Conservation (phyloP, 208 protist genomes). For the Trichomonas vaginalis region DNA sequence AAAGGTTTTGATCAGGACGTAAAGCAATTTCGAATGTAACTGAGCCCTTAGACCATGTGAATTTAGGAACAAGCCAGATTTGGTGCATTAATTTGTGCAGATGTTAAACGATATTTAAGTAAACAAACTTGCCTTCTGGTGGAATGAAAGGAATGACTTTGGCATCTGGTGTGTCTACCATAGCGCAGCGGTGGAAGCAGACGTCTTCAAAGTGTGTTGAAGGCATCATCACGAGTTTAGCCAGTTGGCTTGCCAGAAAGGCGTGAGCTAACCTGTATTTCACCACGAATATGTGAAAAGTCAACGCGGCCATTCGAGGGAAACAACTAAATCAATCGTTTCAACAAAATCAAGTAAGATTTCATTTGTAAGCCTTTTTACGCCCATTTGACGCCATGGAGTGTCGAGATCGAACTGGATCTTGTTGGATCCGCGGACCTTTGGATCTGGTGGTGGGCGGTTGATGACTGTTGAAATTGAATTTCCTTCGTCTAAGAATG, state of each 20-base stretch:
- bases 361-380: background rate
- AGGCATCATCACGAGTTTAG: background rate
- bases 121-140: background rate
- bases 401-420: background rate
- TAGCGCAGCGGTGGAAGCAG: background rate
- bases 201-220: background rate
- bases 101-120: background rate
- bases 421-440: background rate
- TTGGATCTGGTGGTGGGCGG: background rate
- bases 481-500: background rate
- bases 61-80: background rate
- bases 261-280: background rate
- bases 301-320: background rate
- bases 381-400: background rate
- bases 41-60: background rate
- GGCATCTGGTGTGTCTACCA: background rate
- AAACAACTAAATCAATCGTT: background rate
- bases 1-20: background rate
- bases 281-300: background rate
- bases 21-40: background rate
- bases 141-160: conserved; percentile 13
- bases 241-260: background rate
- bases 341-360: background rate
- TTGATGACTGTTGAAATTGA: background rate
- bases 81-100: background rate